Evolutionary conservation across 2,329 filamentous ascomycete species (phyloP), one percentile per base, ranked within the genome.

Genomic region (Trichoderma polysporum): DNA sequence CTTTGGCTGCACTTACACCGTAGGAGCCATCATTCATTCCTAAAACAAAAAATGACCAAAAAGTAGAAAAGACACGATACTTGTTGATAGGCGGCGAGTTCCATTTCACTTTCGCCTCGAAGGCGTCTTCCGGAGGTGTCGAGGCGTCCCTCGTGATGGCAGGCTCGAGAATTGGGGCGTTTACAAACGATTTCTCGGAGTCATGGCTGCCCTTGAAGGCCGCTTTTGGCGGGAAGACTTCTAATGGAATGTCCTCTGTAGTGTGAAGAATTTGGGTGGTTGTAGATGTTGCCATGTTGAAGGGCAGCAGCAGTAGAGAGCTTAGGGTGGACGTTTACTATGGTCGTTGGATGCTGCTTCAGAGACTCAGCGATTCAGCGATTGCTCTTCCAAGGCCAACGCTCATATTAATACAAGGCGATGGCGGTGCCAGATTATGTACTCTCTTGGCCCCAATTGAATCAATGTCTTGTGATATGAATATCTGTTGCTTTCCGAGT

Each of bases 1-100:
- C 3, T 1, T 6, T 49, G 19, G 3, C n/a, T 27, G 1, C 8
- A 77, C 83, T 78, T 74, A 85, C 84, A 69, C 86, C 86, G 63
- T 86, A 87, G 12, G 84, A 84, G 2, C 84, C 82, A 75, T 88
- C 86, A 64, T 87, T 88, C 10, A 84, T 81, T 0, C 87, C 87
- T 74, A 86, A 84, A 1, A 86, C 82, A 5, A 86, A 72, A 68
- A 90, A 86, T 7, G 82, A 83, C 79, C 82, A 87, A 74, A 88
- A 88, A 0, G 84, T 83, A 0, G 86, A 81, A 2, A 79, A 76
- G 1, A 86, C 78, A 10, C 83, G 81, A 69, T 79, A 77, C 2
- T 81, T 76, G 67, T 86, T 88, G 2, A 75, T 75, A 13, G 76
- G 80, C 53, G 85, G 81, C 69, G 79, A 76, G 70, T 83, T 86